These are phyloP conservation scores for Hygrophila difformis DNA, from an alignment of 257 asterid genomes.

Conservation along the genomic window DNA sequence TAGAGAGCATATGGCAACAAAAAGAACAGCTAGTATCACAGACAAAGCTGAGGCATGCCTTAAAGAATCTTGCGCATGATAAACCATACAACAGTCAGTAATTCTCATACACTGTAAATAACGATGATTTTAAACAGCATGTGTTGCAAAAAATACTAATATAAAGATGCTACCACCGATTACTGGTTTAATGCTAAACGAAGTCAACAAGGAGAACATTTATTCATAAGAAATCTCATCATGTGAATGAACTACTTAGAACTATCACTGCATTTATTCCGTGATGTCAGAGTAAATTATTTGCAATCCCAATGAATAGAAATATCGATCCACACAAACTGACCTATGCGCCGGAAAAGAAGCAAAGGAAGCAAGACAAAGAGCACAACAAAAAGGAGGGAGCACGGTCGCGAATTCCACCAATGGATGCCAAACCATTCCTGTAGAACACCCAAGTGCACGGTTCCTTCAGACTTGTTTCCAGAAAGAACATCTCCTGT, in stretches of 20 bases:
- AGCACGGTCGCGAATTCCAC: conserved; percentile 80
- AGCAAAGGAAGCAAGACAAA: conserved; percentile 77
- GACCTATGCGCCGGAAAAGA: conserved; percentile 80
- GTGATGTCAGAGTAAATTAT: no score
- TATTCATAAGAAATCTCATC: no score
- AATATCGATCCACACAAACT: conserved; percentile 12
- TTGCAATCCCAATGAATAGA: no score
- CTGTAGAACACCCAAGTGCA: conserved; percentile 80
- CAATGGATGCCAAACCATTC: conserved; percentile 94
- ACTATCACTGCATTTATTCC: no score
- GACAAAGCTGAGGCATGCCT: conserved; percentile 88
- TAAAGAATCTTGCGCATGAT: conserved; percentile 64
- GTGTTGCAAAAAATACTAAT: no score
- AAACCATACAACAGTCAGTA: conserved; percentile 27
- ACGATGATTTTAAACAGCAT: no score
- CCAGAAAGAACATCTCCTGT: conserved; percentile 94
- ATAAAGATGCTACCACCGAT: no score
- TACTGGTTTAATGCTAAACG: no score
- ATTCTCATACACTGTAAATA: conserved; percentile 6
- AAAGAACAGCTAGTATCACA: conserved; percentile 73
- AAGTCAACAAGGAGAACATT: no score
- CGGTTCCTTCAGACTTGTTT: conserved; percentile 56
- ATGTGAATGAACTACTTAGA: no score
- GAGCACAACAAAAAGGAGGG: conserved; percentile 68
- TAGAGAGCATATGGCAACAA: conserved; percentile 68